Percentiles rank a stretch among this genome's conserved stretches.
Conservation (phyloP, 1,139 yeast genomes). For the Geotrichum phurueaensis region DNA sequence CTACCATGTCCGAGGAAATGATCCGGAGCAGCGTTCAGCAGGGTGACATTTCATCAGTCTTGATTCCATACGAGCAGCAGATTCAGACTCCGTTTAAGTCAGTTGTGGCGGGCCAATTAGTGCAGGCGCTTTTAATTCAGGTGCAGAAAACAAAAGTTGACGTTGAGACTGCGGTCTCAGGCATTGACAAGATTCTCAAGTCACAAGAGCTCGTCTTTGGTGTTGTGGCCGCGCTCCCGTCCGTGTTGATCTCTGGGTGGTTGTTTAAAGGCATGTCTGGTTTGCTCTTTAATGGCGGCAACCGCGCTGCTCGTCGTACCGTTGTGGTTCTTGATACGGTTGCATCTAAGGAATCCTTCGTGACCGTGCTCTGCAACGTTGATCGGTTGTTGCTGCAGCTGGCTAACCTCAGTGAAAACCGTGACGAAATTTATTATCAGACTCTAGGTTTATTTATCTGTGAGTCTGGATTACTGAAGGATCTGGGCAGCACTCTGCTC, state of each 20-base stretch:
- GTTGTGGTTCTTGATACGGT: background rate
- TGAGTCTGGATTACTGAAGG: constrained; percentile 18
- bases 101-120: constrained; percentile 57
- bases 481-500: constrained; percentile 14
- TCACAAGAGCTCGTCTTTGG: constrained; percentile 93
- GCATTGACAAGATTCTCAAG: constrained; percentile 81
- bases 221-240: constrained; percentile 79
- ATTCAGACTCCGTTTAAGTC: constrained; percentile 64
- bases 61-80: constrained; percentile 75
- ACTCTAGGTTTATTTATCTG: constrained; percentile 28
- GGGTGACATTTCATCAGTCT: constrained; percentile 74
- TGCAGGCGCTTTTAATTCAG: constrained; percentile 77
- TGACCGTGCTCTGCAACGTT: constrained; percentile 3
- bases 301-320: constrained; percentile 36
- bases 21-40: constrained; percentile 39
- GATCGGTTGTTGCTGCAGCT: constrained; percentile 17
- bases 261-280: constrained; percentile 37
- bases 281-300: constrained; percentile 36
- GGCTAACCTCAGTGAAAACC: background rate
- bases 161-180: constrained; percentile 82
- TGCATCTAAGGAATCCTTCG: background rate
- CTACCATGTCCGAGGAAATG: constrained; percentile 23
- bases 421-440: constrained; percentile 45
- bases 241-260: constrained; percentile 30
- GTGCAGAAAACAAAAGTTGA: constrained; percentile 94